phyloP scores from a whole-genome alignment of 192 early-diverging fungal genomes.

The Helicostylum pulchrum region DNA sequence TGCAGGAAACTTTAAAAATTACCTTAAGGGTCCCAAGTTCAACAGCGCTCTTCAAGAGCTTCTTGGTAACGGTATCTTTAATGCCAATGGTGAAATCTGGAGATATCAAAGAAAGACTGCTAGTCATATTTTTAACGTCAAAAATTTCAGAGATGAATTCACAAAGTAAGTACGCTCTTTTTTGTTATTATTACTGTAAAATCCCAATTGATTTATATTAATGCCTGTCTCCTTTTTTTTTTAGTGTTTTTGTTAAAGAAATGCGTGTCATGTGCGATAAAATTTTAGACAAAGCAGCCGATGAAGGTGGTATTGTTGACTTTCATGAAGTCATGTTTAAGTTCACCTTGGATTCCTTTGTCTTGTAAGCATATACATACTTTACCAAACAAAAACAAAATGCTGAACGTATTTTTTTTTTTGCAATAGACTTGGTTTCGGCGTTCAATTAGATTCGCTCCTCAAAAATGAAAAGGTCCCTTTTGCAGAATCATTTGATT shows the following conservation, averaged over 20 bases:
- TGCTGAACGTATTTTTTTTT: neutral
- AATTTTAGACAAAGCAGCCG: slow-evolving; percentile 21
- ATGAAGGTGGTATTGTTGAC: slow-evolving; percentile 34
- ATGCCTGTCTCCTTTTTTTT: neutral
- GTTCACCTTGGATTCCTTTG: slow-evolving; percentile 43
- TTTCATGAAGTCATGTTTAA: slow-evolving; percentile 46
- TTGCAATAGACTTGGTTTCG: slow-evolving; percentile 42
- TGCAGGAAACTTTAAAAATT: slow-evolving; percentile 37
- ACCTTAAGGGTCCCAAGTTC: slow-evolving; percentile 41
- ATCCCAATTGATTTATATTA: neutral
- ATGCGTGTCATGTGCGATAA: slow-evolving; percentile 8
- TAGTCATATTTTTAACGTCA: slow-evolving; percentile 32
- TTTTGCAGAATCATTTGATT: slow-evolving; percentile 55
- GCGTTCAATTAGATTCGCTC: slow-evolving; percentile 43
- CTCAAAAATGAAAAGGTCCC: slow-evolving; percentile 31
- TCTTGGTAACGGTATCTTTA: slow-evolving; percentile 67
- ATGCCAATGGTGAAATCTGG: slow-evolving; percentile 63
- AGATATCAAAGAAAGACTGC: slow-evolving; percentile 51
- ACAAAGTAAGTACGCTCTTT: slow-evolving; percentile 20
- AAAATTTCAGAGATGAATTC: slow-evolving; percentile 34
- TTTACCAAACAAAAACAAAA: neutral
- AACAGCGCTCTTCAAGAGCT: slow-evolving; percentile 43
- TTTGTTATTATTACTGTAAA: neutral
- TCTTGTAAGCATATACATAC: slow-evolving; percentile 16
- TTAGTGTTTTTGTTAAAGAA: slow-evolving; percentile 30